These are phyloP conservation scores for Micractinium conductrix DNA, from an alignment of 139 green algal genomes.

Conservation along the genomic window DNA sequence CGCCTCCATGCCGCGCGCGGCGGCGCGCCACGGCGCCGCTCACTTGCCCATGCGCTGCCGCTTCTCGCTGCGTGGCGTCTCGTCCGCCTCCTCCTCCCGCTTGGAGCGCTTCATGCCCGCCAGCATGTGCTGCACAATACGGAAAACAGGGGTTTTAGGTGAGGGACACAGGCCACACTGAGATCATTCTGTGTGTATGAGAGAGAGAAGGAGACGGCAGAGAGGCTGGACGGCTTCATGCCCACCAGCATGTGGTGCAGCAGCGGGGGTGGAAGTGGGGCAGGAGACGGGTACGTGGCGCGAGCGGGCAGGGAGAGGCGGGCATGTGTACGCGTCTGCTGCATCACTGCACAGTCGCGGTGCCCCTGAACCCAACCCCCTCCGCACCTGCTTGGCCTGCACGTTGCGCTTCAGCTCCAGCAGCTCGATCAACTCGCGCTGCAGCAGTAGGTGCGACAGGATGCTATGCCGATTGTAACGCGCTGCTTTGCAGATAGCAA, in stretches of 20 bases:
- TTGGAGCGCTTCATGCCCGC: slow-evolving; percentile 29
- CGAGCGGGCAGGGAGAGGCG: no score
- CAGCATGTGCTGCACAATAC: slow-evolving; percentile 19
- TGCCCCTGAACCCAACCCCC: no score
- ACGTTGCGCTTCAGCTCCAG: slow-evolving; percentile 62
- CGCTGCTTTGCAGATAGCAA: no score
- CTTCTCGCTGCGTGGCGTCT: slow-evolving; percentile 15
- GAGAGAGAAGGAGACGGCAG: no score
- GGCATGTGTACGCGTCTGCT: no score
- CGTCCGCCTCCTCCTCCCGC: slow-evolving; percentile 21
- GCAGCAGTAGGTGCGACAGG: slow-evolving; percentile 30
- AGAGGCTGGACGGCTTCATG: slow-evolving; percentile 23
- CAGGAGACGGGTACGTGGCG: background rate
- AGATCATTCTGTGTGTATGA: no score
- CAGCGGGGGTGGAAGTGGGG: no score
- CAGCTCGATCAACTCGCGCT: slow-evolving; percentile 65
- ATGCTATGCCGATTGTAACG: no score
- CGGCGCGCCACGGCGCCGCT: no score
- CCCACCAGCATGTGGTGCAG: slow-evolving; percentile 29
- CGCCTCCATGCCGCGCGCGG: no score
- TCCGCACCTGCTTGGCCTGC: slow-evolving; percentile 32
- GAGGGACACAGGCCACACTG: no score
- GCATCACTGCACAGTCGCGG: no score
- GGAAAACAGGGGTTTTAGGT: background rate
- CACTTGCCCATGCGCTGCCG: slow-evolving; percentile 31